Evolutionary conservation across 148 eudicot species (phyloP), one percentile per base, ranked within the genome.

Genomic region (Selenicereus undatus): DNA sequence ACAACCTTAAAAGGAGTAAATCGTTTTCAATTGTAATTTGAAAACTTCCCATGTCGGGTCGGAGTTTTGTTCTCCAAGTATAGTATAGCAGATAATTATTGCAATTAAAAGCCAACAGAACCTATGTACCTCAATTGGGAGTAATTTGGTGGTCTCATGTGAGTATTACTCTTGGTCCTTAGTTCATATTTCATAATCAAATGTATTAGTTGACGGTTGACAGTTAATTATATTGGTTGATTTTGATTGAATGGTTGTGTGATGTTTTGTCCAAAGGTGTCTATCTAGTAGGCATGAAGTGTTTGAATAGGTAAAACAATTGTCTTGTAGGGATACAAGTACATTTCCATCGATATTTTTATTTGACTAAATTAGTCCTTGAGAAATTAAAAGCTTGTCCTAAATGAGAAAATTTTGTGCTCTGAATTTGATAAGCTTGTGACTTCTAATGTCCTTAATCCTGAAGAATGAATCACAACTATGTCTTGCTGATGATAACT

Each of bases 1-100:
- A 45, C 5, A 16, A 14, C 73, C 70, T 58, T 51, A 22, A 77
- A 71, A 58, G 45, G 80, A 65, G 81, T 73, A 54, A 54, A 11
- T 32, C 2, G 39, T 76, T 82, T 82, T 56, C 60, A 82, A 76
- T 82, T 74, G 22, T 39, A 65, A 69, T 21, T 75, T 76, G 18
- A 35, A 16, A 73, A 76, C 1, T 24, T 24, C 30, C 24, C 32
- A 65, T 24, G 30, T 30, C 70, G 26, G 14, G 24, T 65, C 24
- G 30, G 66, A 60, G 17, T 54, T 10, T 13, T 54, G 32, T 32
- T 32, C 32, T 54, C 17, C 4, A 54, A 18, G 11, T 32, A 32
- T 0, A 54, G 13, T 54, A 10, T 54, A 13, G 60, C 60, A 17
- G 4, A 32, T 32, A 54, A 9, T 9, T 54, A 3, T 54, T 12